Evolutionary conservation across 352 stramenopile genomes (phyloP).

Genomic region (Globisporangium paroecandrum): DNA sequence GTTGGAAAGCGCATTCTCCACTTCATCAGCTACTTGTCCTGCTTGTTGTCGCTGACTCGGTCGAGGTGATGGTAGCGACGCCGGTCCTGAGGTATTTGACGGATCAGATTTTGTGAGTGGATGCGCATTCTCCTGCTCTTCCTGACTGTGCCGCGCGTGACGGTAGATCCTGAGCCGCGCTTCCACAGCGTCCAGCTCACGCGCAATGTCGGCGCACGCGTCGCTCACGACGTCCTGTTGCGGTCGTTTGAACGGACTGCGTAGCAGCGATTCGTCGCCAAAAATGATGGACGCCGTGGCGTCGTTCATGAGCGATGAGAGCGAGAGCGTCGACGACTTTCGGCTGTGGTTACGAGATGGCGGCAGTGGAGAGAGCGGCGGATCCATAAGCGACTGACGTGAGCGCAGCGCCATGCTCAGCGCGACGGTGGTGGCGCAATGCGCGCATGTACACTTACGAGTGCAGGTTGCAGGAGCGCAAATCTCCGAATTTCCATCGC

Average conservation of each 20-base stretch:
- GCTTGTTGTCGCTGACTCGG: conserved; percentile 28
- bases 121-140: not conserved
- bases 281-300: conserved; percentile 7
- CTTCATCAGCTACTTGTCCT: conserved; percentile 44
- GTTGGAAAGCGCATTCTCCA: conserved; percentile 47
- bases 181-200: conserved; percentile 38
- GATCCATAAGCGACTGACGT: not conserved
- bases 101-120: not conserved
- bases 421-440: not conserved
- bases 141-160: not conserved
- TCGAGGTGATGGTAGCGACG: conserved; percentile 2
- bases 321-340: conserved; percentile 17
- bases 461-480: not conserved
- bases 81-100: not conserved
- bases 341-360: not conserved
- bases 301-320: conserved; percentile 19
- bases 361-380: not conserved
- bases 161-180: conserved; percentile 32
- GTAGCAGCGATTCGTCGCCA: not conserved
- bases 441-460: not conserved
- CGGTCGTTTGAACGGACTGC: conserved; percentile 1
- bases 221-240: conserved; percentile 19
- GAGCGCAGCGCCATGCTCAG: not conserved
- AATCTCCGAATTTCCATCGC: not conserved
- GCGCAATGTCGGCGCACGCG: conserved; percentile 41